phyloP scores from a whole-genome alignment of 1,139 yeast genomes.

The Scheffersomyces illinoinensis region DNA sequence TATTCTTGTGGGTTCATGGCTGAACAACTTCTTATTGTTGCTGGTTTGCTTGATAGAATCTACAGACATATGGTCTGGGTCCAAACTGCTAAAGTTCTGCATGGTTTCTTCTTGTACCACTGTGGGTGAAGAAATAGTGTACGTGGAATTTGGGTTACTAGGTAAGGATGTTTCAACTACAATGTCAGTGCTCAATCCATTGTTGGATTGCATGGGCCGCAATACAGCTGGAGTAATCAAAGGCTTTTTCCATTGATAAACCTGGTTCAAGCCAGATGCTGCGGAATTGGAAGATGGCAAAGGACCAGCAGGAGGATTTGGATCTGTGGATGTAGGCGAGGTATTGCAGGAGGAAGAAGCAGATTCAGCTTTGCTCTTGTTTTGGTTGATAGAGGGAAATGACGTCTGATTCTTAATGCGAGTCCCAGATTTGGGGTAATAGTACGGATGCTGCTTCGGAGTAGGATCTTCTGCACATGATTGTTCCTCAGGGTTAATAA shows the following conservation, averaged over 20 bases:
- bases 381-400: not conserved
- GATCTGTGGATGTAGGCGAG: not conserved
- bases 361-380: not conserved
- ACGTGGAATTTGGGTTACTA: slow-evolving; percentile 1
- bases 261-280: slow-evolving; percentile 20
- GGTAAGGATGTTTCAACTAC: not conserved
- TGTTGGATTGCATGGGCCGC: slow-evolving; percentile 25
- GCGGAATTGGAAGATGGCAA: not conserved
- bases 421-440: slow-evolving; percentile 6
- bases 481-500: slow-evolving; percentile 2
- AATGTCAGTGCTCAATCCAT: not conserved
- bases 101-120: not conserved
- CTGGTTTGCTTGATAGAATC: not conserved
- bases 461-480: not conserved
- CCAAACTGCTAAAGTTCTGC: not conserved
- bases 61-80: not conserved
- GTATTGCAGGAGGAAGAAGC: not conserved
- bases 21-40: slow-evolving; percentile 1
- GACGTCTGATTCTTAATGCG: slow-evolving; percentile 3
- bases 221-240: slow-evolving; percentile 45
- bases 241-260: slow-evolving; percentile 42
- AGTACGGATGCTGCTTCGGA: not conserved
- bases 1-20: slow-evolving; percentile 36
- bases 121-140: slow-evolving; percentile 1
- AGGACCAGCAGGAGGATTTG: not conserved